Evolutionary conservation across 78 protist genomes (phyloP).

Genomic region (Polysphondylium violaceum): DNA sequence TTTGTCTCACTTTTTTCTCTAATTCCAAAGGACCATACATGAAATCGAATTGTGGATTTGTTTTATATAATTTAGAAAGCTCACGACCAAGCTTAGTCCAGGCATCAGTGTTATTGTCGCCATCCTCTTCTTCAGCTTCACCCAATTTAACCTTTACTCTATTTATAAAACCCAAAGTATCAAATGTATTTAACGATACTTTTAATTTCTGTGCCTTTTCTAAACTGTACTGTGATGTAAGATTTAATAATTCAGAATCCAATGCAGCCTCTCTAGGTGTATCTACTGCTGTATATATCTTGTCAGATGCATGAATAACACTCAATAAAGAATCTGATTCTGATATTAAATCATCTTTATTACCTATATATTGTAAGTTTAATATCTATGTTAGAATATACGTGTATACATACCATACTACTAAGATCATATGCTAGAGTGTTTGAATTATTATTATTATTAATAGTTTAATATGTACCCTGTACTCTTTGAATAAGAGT

Average conservation of each 20-base stretch:
- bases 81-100: constrained; percentile 25
- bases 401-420: not conserved
- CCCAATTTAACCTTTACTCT: constrained; percentile 14
- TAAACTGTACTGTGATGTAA: constrained; percentile 44
- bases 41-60: constrained; percentile 37
- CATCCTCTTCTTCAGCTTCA: not conserved
- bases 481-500: constrained; percentile 25
- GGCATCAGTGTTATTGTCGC: not conserved
- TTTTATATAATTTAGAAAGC: not conserved
- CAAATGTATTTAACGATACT: constrained; percentile 22
- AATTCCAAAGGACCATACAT: constrained; percentile 75
- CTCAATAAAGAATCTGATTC: constrained; percentile 2
- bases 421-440: not conserved
- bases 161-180: constrained; percentile 17
- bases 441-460: not conserved
- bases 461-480: not conserved
- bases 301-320: not conserved
- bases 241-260: constrained; percentile 53
- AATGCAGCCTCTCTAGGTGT: constrained; percentile 73
- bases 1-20: constrained; percentile 11
- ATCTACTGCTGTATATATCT: constrained; percentile 3
- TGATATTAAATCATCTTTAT: not conserved
- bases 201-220: constrained; percentile 64
- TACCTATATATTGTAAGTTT: not conserved
- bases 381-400: not conserved